Evolutionary conservation across 352 stramenopile genomes (phyloP), one percentile per base, ranked within the genome.

Genomic region (Salisapilia sapeloensis): DNA sequence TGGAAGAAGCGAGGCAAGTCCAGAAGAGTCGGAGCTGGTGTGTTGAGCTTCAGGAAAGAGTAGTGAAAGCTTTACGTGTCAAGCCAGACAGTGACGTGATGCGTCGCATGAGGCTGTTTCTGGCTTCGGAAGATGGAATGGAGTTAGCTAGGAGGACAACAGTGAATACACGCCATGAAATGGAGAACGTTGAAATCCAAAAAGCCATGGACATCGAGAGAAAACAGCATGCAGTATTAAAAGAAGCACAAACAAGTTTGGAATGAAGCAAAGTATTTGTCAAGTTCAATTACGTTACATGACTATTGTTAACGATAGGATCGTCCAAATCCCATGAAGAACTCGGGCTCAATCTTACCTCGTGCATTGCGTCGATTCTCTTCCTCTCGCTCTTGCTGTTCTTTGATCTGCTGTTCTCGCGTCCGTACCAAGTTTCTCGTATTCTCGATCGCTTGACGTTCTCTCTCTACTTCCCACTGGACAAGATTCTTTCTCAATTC

Each of bases 241-340:
- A 29, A 32, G n/a, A n/a, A n/a, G n/a, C n/a, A n/a, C n/a, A n/a
- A n/a, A n/a, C n/a, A n/a, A n/a, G n/a, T n/a, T n/a, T n/a, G n/a
- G n/a, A n/a, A n/a, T n/a, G n/a, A n/a, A n/a, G n/a, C n/a, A n/a
- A n/a, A n/a, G n/a, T n/a, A n/a, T n/a, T n/a, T n/a, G n/a, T n/a
- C n/a, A n/a, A n/a, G n/a, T 29, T 29, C 32, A n/a, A 29, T 13
- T 10, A n/a, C 13, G 32, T 33, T 10, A 12, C 6, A 17, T 40
- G 16, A 22, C 9, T 40, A 40, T 6, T 13, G 4, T 26, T 56
- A 86, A 57, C 71, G 66, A 48, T 82, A 86, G n/a, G 71, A 83
- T 18, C 51, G 52, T 18, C 66, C 71, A 31, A 86, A 86, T 18
- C 38, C 45, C 33, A 78, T 59, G 45, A 86, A 86, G 44, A 86